These are phyloP conservation scores for Leucaena leucocephala DNA, from an alignment of 306 rosid genomes.

Conservation along the genomic window DNA sequence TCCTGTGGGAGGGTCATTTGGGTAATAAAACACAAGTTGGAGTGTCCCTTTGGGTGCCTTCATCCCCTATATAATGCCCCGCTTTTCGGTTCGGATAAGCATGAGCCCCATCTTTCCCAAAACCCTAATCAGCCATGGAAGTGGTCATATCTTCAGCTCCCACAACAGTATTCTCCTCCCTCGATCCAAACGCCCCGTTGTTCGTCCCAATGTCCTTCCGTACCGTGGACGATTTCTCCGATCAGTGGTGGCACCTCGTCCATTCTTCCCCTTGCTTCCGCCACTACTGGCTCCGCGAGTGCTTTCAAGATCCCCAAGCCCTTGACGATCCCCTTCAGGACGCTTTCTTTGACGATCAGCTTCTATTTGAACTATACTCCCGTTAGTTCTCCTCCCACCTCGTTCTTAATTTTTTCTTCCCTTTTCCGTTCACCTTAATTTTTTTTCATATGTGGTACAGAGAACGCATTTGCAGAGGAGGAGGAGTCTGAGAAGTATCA, in stretches of 20 bases:
- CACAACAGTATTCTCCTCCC: conserved; percentile 24
- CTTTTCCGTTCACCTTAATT: not conserved
- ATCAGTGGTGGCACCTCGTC: conserved; percentile 80
- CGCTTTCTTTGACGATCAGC: conserved; percentile 40
- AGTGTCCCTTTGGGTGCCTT: not conserved
- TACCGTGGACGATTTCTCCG: conserved; percentile 90
- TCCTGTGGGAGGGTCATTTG: conserved; percentile 15
- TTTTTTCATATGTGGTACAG: conserved; percentile 22
- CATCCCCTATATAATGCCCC: conserved; percentile 25
- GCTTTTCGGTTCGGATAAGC: conserved; percentile 2
- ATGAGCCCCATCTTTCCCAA: not conserved
- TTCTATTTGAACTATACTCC: not conserved
- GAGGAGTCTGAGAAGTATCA: conserved; percentile 37
- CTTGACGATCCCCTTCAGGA: conserved; percentile 50
- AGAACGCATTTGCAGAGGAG: conserved; percentile 16
- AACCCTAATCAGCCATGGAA: conserved; percentile 32
- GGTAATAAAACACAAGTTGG: not conserved
- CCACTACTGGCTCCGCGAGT: conserved; percentile 86
- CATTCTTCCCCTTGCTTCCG: conserved; percentile 85
- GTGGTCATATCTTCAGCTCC: conserved; percentile 2
- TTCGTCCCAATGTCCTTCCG: conserved; percentile 59
- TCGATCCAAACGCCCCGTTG: conserved; percentile 11
- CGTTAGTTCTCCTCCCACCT: conserved; percentile 41
- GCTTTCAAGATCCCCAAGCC: conserved; percentile 78
- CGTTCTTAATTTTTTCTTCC: not conserved